A percentile compares a stretch with the other conserved stretches of the same genome.
Conservation (phyloP, 176 grass and related monocot species). For the Stipa capillata region DNA sequence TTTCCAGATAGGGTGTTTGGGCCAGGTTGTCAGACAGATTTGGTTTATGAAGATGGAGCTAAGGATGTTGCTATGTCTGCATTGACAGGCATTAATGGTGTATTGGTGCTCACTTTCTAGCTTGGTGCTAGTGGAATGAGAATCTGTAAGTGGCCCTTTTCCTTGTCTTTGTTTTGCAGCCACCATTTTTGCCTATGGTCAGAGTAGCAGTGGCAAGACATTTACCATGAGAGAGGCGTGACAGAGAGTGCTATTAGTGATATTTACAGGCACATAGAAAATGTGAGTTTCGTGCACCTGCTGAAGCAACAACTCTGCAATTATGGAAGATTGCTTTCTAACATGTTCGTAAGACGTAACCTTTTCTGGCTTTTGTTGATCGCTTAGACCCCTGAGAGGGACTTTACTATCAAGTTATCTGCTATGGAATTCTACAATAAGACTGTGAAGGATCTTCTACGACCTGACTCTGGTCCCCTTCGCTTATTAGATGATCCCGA, state of each 20-base stretch:
- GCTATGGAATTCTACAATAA: constrained; percentile 93
- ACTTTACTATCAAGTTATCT: constrained; percentile 53
- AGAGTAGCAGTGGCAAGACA: constrained; percentile 98
- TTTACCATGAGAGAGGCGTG: constrained; percentile 90
- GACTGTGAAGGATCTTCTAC: constrained; percentile 88
- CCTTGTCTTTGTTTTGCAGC: constrained; percentile 40
- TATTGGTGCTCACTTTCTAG: background rate
- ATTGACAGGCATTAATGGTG: constrained; percentile 52
- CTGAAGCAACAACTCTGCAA: background rate
- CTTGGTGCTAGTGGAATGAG: background rate
- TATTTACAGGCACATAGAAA: constrained; percentile 56
- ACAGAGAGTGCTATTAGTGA: constrained; percentile 83
- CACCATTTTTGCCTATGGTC: constrained; percentile 86
- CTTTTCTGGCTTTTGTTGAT: constrained; percentile 11
- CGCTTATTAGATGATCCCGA: constrained; percentile 96
- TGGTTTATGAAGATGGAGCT: constrained; percentile 86
- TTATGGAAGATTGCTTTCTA: background rate
- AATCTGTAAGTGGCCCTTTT: background rate
- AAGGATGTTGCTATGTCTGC: constrained; percentile 71
- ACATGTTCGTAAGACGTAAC: background rate
- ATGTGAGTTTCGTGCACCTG: constrained; percentile 35
- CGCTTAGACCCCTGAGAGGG: constrained; percentile 68
- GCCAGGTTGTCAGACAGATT: constrained; percentile 32
- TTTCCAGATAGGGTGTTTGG: constrained; percentile 51
- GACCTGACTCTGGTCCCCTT: constrained; percentile 76